Base-by-base conservation (phyloP, 352 stramenopile species). In the Phytophthora capsici region DNA sequence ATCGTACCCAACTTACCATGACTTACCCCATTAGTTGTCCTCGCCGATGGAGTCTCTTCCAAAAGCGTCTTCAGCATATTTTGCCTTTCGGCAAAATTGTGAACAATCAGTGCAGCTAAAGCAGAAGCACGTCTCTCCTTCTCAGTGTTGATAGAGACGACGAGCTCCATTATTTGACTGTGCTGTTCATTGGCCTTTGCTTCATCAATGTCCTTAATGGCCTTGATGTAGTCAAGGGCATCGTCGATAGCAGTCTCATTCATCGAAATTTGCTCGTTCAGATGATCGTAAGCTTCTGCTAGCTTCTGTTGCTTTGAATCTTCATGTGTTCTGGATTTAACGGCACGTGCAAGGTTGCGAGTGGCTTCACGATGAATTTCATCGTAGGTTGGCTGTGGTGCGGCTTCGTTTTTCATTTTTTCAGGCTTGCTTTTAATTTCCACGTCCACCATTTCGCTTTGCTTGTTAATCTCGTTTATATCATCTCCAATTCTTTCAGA, bases 171-270 rank as follows among this genome's bases (percentile, higher is more conserved):
- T 22, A 71, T 38, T 13, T 71, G 63, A 14, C 26, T 47, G 41
- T 71, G 63, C 4, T 71, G 63, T 36, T 71, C 63, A 25, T 23
- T 53, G 6, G 56, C 63, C 19, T 34, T 20, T 16, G 46, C 46
- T 54, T 60, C 37, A 69, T 69, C 62, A 4, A 61, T 50, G 25
- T 63, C 34, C 57, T 67, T 66, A n/a, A 71, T 61, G 4, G 55
- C 36, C 19, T 71, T 71, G n/a, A 71, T 47, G 40, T 67, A 71
- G 30, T 46, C 57, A 7, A 62, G 48, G 16, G 56, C 56, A 17
- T 71, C 63, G 2, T 71, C 44, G 14, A 71, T 62, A 13, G 63
- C 63, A 26, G 56, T 71, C 23, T 71, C 63, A 14, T 71, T 71
- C 43, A 71, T 51, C 25, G 16, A 54, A 16, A 71, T 67, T 23